Evolutionary conservation across 176 grass and related monocot species (phyloP).

Genomic region (Carex kokanica): DNA sequence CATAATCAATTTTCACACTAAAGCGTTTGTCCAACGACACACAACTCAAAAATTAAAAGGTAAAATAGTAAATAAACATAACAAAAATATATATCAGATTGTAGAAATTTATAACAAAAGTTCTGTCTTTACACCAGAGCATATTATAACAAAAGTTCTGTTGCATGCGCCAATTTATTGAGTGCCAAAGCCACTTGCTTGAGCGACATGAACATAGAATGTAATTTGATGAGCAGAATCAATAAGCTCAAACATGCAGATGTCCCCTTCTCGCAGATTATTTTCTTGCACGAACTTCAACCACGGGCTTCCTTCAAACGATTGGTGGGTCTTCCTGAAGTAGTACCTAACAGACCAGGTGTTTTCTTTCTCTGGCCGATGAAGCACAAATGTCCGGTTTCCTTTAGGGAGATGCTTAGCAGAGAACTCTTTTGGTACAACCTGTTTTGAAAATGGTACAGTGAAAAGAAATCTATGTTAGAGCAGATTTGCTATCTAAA

Average conservation of each 20-base stretch:
- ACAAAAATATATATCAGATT: too few species aligned
- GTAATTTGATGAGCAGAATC: conserved; percentile 10
- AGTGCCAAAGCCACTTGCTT: too few species aligned
- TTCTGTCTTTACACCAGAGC: too few species aligned
- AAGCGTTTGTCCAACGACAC: too few species aligned
- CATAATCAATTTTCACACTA: too few species aligned
- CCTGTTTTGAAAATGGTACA: conserved; percentile 13
- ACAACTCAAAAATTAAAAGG: too few species aligned
- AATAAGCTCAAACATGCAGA: conserved; percentile 48
- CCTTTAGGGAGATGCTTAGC: conserved; percentile 16
- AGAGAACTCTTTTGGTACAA: conserved; percentile 22
- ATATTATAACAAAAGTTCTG: too few species aligned
- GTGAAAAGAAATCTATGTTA: neutral
- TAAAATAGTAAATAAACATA: too few species aligned
- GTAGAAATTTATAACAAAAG: too few species aligned
- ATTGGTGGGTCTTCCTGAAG: neutral
- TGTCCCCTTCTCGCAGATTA: conserved; percentile 28
- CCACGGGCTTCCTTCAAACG: conserved; percentile 6
- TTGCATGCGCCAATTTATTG: too few species aligned
- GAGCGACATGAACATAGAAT: conserved; percentile 37
- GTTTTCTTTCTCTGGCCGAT: neutral
- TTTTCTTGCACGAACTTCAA: conserved; percentile 34
- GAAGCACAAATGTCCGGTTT: neutral
- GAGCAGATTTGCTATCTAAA: neutral
- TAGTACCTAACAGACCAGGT: conserved; percentile 6